phyloP scores from a whole-genome alignment of 495 filamentous ascomycete genomes.

The Xylaria venustula region DNA sequence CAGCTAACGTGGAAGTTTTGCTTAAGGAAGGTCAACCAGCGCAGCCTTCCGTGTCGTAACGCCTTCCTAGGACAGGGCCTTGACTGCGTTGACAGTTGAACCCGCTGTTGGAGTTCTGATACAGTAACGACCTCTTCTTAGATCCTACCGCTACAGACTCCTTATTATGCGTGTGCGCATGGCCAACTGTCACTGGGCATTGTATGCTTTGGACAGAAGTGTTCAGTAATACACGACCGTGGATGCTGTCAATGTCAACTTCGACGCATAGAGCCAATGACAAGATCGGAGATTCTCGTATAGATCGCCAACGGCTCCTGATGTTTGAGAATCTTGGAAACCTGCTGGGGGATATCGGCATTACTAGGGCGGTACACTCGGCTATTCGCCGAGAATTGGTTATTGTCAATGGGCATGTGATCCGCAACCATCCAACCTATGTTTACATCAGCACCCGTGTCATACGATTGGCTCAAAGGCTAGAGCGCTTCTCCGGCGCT shows the following conservation, averaged over 20 bases:
- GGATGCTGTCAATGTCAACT: slow-evolving; percentile 41
- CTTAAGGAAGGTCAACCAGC: slow-evolving; percentile 28
- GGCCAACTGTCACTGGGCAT: slow-evolving; percentile 34
- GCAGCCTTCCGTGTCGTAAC: slow-evolving; percentile 27
- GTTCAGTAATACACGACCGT: slow-evolving; percentile 38
- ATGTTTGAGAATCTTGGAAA: slow-evolving; percentile 37
- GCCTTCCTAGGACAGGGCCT: slow-evolving; percentile 27
- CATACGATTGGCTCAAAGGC: too few relatives aligned
- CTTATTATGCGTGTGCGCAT: slow-evolving; percentile 38
- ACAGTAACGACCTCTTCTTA: slow-evolving; percentile 36
- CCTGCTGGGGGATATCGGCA: slow-evolving; percentile 32
- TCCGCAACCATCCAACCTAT: slow-evolving; percentile 44
- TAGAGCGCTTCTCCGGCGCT: background rate
- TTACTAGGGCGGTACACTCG: slow-evolving; percentile 38
- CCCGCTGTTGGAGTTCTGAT: slow-evolving; percentile 32
- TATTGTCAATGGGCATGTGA: slow-evolving; percentile 45
- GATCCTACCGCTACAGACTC: slow-evolving; percentile 39
- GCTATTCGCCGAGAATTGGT: slow-evolving; percentile 41
- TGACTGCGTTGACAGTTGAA: slow-evolving; percentile 28
- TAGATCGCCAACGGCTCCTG: slow-evolving; percentile 42
- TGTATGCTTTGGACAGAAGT: slow-evolving; percentile 38
- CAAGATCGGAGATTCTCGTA: slow-evolving; percentile 38
- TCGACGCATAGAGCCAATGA: too few relatives aligned
- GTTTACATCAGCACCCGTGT: slow-evolving; percentile 42
- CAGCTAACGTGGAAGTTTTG: too few relatives aligned